Conservation (phyloP, 176 grass and related monocot genomes). For the Dactylis glomerata region DNA sequence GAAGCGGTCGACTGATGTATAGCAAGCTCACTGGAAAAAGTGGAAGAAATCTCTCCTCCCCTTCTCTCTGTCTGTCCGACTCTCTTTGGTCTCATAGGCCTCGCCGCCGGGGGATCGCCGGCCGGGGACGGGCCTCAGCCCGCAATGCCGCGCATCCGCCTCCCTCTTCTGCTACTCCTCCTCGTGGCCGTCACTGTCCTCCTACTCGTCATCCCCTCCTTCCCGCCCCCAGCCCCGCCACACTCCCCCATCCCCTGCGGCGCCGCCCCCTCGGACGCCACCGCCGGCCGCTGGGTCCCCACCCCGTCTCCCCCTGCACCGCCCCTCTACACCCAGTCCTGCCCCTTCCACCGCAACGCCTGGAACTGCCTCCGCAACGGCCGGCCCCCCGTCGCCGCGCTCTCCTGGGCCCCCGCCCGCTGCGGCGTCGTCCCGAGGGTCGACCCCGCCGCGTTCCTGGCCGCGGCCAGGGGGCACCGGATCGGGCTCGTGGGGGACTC, state of each 20-base stretch:
- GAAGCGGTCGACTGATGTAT: too few relatives aligned
- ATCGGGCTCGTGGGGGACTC: slow-evolving; percentile 81
- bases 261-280: slow-evolving; percentile 50
- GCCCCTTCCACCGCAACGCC: slow-evolving; percentile 75
- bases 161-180: slow-evolving; percentile 30
- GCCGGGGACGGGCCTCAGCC: not conserved
- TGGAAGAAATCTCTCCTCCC: not conserved
- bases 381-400: slow-evolving; percentile 31
- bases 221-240: not conserved
- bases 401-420: slow-evolving; percentile 71
- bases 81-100: not conserved
- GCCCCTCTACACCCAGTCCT: slow-evolving; percentile 52
- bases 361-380: slow-evolving; percentile 90
- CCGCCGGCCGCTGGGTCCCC: slow-evolving; percentile 58
- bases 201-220: slow-evolving; percentile 22
- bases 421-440: slow-evolving; percentile 64
- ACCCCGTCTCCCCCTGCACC: not conserved
- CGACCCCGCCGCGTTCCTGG: slow-evolving; percentile 53
- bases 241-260: slow-evolving; percentile 50
- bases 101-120: slow-evolving; percentile 31
- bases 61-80: not conserved
- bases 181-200: slow-evolving; percentile 29
- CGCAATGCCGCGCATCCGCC: slow-evolving; percentile 37
- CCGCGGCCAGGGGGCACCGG: slow-evolving; percentile 40
- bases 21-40: too few relatives aligned